Evolutionary conservation across 2,329 filamentous ascomycete species (phyloP).

Genomic region (Apiospora koreana): DNA sequence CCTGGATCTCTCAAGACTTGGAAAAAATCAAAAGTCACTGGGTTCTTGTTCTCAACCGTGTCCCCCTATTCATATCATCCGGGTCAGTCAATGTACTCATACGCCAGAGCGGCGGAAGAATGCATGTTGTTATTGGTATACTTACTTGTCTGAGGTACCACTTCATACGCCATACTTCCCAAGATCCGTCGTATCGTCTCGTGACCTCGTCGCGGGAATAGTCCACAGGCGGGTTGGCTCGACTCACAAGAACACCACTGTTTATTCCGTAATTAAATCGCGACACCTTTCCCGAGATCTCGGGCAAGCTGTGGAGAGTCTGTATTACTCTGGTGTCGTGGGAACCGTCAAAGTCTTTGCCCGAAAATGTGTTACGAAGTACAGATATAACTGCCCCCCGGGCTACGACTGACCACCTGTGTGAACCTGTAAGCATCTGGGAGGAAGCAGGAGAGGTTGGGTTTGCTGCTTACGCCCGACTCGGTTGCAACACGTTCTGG

Average conservation of each 20-base stretch:
- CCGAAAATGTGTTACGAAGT: background rate
- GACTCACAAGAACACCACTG: background rate
- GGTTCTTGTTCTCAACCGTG: background rate
- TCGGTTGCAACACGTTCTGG: background rate
- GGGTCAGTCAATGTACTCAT: no score
- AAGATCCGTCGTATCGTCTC: background rate
- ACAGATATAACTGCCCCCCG: background rate
- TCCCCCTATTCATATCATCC: background rate
- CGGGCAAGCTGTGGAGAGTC: background rate
- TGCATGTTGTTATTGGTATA: no score
- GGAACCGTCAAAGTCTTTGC: background rate
- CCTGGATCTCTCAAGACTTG: background rate
- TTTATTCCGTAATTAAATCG: background rate
- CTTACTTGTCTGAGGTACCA: background rate
- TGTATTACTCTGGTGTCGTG: background rate
- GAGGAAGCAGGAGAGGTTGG: background rate
- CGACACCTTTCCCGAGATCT: background rate
- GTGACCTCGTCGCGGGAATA: background rate
- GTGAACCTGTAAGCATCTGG: background rate
- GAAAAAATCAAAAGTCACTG: background rate
- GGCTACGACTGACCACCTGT: background rate
- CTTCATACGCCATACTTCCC: background rate
- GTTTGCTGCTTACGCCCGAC: background rate
- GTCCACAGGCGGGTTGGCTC: background rate
- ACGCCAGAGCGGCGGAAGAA: no score